Conservation (phyloP, 2,329 filamentous ascomycete species). For the Torrubiellomyces zombiae region DNA sequence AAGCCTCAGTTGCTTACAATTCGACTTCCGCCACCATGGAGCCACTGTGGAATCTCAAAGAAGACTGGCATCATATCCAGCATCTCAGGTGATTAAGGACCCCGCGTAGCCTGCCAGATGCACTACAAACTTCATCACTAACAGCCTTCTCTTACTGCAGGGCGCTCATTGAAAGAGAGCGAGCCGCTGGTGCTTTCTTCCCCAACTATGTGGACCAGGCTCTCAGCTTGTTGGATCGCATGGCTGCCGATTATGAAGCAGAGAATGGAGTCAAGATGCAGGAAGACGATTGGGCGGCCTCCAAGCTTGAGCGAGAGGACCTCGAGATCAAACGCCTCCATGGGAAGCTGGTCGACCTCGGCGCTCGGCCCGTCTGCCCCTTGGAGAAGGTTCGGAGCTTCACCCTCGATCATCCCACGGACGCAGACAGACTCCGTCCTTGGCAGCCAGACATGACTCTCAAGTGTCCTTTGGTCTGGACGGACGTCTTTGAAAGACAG, state of each 20-base stretch:
- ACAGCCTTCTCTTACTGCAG: no score
- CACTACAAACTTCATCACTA: no score
- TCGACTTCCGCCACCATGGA: no score
- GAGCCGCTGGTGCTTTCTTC: constrained; percentile 2
- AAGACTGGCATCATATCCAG: no score
- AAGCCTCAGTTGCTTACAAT: no score
- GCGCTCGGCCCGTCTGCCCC: constrained; percentile 2
- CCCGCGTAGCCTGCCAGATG: no score
- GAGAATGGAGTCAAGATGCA: neutral
- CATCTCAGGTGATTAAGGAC: no score
- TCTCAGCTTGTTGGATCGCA: constrained; percentile 3
- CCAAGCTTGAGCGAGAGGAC: constrained; percentile 3
- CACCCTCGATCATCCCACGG: constrained; percentile 1
- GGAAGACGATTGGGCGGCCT: neutral
- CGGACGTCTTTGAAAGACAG: constrained; percentile 2
- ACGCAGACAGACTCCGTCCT: constrained; percentile 1
- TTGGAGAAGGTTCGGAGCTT: constrained; percentile 1
- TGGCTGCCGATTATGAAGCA: constrained; percentile 4
- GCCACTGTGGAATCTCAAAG: no score
- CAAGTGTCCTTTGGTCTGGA: neutral
- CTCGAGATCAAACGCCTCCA: constrained; percentile 3
- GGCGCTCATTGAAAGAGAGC: constrained; percentile 2
- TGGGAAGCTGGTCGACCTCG: constrained; percentile 2
- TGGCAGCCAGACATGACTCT: no score
- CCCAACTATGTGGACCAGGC: constrained; percentile 3